Evolutionary conservation across 2,329 filamentous ascomycete genomes (phyloP).

Genomic region (Fusarium bulbicola): DNA sequence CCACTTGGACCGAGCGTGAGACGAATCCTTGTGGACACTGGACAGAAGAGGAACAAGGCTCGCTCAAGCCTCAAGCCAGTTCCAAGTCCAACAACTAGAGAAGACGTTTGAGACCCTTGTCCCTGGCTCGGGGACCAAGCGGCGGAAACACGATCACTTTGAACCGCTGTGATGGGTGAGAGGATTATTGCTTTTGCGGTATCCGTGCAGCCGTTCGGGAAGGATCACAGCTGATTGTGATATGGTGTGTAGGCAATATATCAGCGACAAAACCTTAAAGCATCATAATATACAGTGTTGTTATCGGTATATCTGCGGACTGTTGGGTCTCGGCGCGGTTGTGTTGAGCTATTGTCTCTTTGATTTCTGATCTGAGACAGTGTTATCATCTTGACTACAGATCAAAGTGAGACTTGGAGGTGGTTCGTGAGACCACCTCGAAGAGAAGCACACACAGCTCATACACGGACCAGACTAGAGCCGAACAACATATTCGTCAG

Average conservation of each 20-base stretch:
- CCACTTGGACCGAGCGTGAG: conserved; percentile 5
- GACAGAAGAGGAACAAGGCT: background rate
- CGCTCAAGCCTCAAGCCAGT: conserved; percentile 12
- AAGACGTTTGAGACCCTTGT: conserved; percentile 14
- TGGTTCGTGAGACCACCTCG: background rate
- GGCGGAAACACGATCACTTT: conserved; percentile 8
- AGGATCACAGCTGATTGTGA: conserved; percentile 10
- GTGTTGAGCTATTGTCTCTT: background rate
- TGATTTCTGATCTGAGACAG: background rate
- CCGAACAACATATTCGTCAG: background rate
- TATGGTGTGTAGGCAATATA: conserved; percentile 3
- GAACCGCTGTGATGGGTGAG: conserved; percentile 15
- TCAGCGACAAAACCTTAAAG: conserved; percentile 9
- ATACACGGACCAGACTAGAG: background rate
- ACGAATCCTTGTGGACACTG: conserved; percentile 14
- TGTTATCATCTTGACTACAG: too few species aligned
- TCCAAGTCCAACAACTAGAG: background rate
- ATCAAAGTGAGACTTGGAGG: background rate
- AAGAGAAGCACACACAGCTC: background rate
- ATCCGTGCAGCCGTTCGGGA: background rate
- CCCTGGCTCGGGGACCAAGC: background rate
- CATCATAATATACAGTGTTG: background rate
- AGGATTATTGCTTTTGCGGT: conserved; percentile 8
- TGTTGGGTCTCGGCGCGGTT: background rate
- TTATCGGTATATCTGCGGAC: background rate